Conservation (phyloP, 2,329 filamentous ascomycete genomes). For the Cladosporium phlei region DNA sequence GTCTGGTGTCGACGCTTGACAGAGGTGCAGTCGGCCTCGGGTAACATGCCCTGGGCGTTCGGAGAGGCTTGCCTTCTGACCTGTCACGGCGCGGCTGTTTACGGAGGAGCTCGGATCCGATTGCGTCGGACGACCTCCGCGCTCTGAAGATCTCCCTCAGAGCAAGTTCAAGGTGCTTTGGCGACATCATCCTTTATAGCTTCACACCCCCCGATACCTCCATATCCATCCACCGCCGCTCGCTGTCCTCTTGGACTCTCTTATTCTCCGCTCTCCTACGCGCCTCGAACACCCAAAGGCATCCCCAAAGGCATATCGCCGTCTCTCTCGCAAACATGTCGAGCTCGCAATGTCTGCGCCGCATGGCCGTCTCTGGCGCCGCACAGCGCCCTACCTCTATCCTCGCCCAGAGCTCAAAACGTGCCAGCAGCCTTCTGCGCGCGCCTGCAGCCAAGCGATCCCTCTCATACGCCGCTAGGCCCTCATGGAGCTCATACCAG, state of each 20-base stretch:
- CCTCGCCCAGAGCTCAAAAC: constrained; percentile 24
- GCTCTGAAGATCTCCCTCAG: constrained; percentile 8
- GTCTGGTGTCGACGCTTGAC: constrained; percentile 1
- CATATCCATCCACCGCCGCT: constrained; percentile 4
- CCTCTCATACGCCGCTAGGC: constrained; percentile 19
- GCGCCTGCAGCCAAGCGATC: constrained; percentile 21
- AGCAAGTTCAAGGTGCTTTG: too few relatives aligned
- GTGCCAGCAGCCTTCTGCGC: constrained; percentile 23
- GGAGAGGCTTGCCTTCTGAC: too few relatives aligned
- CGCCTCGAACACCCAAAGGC: background rate
- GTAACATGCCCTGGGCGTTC: background rate
- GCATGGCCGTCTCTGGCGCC: constrained; percentile 26
- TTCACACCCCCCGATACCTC: constrained; percentile 13
- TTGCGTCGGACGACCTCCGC: constrained; percentile 6
- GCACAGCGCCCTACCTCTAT: constrained; percentile 24
- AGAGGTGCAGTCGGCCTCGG: background rate
- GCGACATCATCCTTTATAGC: constrained; percentile 10
- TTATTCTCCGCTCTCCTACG: constrained; percentile 21
- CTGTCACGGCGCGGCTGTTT: constrained; percentile 1
- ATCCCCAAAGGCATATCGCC: constrained; percentile 22
- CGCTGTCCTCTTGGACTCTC: background rate
- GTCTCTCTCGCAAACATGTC: constrained; percentile 31
- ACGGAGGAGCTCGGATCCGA: constrained; percentile 7
- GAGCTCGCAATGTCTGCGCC: constrained; percentile 36
- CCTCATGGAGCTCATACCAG: constrained; percentile 17